Evolutionary conservation across 192 early-diverging fungal genomes (phyloP).

Genomic region (Backusella tarrabulga): DNA sequence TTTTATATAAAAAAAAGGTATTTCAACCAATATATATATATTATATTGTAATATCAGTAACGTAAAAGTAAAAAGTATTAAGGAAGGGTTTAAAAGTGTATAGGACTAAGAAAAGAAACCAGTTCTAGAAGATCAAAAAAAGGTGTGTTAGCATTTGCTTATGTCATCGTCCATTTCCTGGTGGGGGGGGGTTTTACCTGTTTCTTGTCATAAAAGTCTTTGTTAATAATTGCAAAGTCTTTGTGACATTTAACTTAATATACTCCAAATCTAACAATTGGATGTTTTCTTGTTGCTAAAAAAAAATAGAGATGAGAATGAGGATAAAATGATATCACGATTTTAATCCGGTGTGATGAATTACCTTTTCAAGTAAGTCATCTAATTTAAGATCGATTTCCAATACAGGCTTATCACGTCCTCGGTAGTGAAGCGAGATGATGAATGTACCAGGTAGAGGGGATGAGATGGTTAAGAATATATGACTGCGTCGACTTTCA

Average conservation of each 20-base stretch:
- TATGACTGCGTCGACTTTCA: slow-evolving; percentile 78
- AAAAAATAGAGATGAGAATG: not conserved
- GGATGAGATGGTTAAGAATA: slow-evolving; percentile 85
- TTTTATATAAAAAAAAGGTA: not conserved
- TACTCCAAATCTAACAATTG: slow-evolving; percentile 87
- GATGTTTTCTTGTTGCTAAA: slow-evolving; percentile 86
- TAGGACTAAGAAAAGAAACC: slow-evolving; percentile 22
- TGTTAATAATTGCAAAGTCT: slow-evolving; percentile 75
- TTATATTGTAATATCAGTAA: not conserved
- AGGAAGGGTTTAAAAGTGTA: not conserved
- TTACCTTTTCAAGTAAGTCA: slow-evolving; percentile 73
- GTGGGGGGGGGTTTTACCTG: too few relatives aligned
- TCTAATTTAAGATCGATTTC: slow-evolving; percentile 94
- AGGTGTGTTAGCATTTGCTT: not conserved
- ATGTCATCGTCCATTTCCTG: not conserved
- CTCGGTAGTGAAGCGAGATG: slow-evolving; percentile 86
- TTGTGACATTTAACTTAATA: slow-evolving; percentile 85
- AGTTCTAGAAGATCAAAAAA: slow-evolving; percentile 3
- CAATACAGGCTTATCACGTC: slow-evolving; percentile 86
- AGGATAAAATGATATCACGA: not conserved
- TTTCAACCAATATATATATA: not conserved
- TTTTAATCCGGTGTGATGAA: not conserved
- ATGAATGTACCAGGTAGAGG: slow-evolving; percentile 87
- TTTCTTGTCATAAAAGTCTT: slow-evolving; percentile 66
- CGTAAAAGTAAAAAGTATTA: not conserved